Percentiles rank a stretch among this genome's conserved stretches.
phyloP scores from a whole-genome alignment of 495 filamentous ascomycete species.

The Aspergillus campestris region DNA sequence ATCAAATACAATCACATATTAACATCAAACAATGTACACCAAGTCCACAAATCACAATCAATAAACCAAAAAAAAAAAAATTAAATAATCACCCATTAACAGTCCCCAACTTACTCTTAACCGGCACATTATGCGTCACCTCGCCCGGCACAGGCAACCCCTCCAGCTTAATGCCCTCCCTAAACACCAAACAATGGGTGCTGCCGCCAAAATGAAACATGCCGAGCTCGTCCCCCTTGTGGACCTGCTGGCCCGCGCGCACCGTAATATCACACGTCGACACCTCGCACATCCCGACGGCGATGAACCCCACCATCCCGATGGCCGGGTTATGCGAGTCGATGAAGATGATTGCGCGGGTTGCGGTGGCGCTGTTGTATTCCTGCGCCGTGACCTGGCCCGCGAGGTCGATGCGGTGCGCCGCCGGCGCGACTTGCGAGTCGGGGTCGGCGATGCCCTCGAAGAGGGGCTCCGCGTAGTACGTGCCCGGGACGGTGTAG shows the following conservation, averaged over 20 bases:
- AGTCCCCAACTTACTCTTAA: constrained; percentile 42
- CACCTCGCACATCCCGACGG: constrained; percentile 61
- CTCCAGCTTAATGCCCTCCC: constrained; percentile 14
- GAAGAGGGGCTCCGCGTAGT: constrained; percentile 51
- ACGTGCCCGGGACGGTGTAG: constrained; percentile 53
- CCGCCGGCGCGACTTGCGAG: constrained; percentile 13
- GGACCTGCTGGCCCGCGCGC: constrained; percentile 46
- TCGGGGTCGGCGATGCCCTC: constrained; percentile 27
- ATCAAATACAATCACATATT: too few relatives aligned
- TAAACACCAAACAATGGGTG: constrained; percentile 53
- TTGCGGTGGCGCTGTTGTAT: constrained; percentile 47
- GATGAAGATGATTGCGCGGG: constrained; percentile 58
- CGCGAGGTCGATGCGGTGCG: neutral
- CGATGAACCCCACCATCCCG: constrained; percentile 55
- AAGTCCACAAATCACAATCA: too few relatives aligned
- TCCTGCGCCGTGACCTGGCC: constrained; percentile 19
- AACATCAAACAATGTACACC: too few relatives aligned
- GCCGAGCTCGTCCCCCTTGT: constrained; percentile 34
- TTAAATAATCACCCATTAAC: constrained; percentile 13
- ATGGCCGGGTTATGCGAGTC: constrained; percentile 54
- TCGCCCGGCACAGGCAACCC: constrained; percentile 41
- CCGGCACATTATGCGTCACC: constrained; percentile 47
- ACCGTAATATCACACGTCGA: constrained; percentile 59
- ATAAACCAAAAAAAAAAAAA: too few relatives aligned
- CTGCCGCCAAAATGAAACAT: constrained; percentile 40